These are phyloP conservation scores for Medicago ruthenica DNA, from an alignment of 306 rosid species.

Conservation along the genomic window DNA sequence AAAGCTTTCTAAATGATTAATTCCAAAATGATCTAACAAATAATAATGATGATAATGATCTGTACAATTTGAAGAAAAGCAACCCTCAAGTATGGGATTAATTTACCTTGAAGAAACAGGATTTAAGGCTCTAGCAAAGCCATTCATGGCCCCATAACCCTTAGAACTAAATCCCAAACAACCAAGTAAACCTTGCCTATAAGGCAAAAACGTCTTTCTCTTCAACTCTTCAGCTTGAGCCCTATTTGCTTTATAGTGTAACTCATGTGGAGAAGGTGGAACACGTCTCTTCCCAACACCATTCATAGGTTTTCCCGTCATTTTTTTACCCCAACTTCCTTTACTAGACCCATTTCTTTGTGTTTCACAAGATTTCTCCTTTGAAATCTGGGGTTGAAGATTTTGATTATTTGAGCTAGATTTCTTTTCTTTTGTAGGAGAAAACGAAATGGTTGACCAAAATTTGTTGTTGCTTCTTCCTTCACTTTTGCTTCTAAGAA, in stretches of 20 bases:
- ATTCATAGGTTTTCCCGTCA: slow-evolving; percentile 63
- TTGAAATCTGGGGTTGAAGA: slow-evolving; percentile 36
- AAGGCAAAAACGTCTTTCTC: slow-evolving; percentile 93
- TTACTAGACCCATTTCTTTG: slow-evolving; percentile 27
- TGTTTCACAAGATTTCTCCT: slow-evolving; percentile 37
- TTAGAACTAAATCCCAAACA: slow-evolving; percentile 95
- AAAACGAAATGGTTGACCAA: slow-evolving; percentile 84
- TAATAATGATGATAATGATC: slow-evolving; percentile 21
- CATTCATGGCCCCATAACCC: slow-evolving; percentile 96
- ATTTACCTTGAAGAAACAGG: slow-evolving; percentile 93
- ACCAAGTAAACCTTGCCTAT: slow-evolving; percentile 87
- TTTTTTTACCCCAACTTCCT: slow-evolving; percentile 54
- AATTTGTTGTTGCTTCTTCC: slow-evolving; percentile 91
- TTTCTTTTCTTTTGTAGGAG: slow-evolving; percentile 78
- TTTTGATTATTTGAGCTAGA: not conserved
- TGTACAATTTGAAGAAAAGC: slow-evolving; percentile 44
- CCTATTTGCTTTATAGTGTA: slow-evolving; percentile 85
- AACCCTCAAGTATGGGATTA: not conserved
- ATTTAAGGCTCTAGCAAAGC: slow-evolving; percentile 91
- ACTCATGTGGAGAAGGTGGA: slow-evolving; percentile 87
- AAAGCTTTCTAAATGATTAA: slow-evolving; percentile 13
- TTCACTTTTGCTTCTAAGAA: slow-evolving; percentile 96
- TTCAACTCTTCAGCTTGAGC: slow-evolving; percentile 94
- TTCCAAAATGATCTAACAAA: slow-evolving; percentile 33
- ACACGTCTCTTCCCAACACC: slow-evolving; percentile 83